Base-by-base conservation (phyloP, 305 asterid genomes). In the Fraxinus baroniana region DNA sequence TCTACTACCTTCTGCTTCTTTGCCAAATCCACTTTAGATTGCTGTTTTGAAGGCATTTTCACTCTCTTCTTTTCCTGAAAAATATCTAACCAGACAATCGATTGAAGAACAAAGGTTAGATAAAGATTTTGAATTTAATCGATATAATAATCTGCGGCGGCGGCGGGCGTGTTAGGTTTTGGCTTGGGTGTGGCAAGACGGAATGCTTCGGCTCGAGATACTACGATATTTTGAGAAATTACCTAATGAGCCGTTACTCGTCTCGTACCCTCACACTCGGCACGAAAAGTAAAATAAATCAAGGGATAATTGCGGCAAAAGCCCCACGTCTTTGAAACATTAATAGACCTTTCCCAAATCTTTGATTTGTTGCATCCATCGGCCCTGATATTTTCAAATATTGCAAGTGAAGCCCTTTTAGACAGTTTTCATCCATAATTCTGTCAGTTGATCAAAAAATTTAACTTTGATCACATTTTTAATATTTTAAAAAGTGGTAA, bases 31-130 rank as follows among this genome's bases (percentile, higher is more conserved):
- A 94, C 88, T 88, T 95, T 95, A 81, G 97, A 86, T 90, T 86
- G 94, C 60, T 49, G 60, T 79, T 88, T 92, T 17, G 98, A 97
- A 88, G 98, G 98, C 99, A 94, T 90, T 79, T 82, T 79, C 17
- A 12, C 64, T 7, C 84, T 74, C 68, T 60, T 72, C 78, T 81
- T 41, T 82, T 79, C 79, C 80, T 60, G 84, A 22, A 10, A 32
- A 37, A 64, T 39, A 2, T 77, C 41, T 41, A 2, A 5, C 36
- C 33, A 30, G 73, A 77, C 3, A 57, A 28, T 36, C 26, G 60
- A 30, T 39, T 9, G 84, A 72, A 44, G 44, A 7, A 72, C n/a
- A 71, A 28, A 5, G 36, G 33, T 26, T 30, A 46, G 26, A 79
- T 64, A 13, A 71, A 35, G n/a, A 60, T 32, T 55, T 5, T 5